Evolutionary conservation across 2,329 filamentous ascomycete species (phyloP), one percentile per base, ranked within the genome.

Genomic region (Fusarium napiforme): DNA sequence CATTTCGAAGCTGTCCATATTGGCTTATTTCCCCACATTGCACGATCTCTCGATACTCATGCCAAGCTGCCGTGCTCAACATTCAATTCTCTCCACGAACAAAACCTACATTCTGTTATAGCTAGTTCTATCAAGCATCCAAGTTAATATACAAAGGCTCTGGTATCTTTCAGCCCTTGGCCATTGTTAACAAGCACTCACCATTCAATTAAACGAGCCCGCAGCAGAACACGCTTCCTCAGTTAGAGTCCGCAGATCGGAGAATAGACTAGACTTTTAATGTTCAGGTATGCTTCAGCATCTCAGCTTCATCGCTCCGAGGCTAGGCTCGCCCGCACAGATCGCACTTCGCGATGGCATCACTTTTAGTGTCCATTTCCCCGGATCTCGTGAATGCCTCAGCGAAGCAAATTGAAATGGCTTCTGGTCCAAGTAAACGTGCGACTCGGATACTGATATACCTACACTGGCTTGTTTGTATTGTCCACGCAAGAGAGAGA

Each of bases 391-490:
- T 9, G 3, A 0, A 9, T 32, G 19, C 3, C n/a, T 6, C 7
- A 12, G 7, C 0, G 15, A 9, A 16, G 15, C 1, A 4, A 9
- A 1, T 11, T 8, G 9, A 11, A n/a, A 5, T 9, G 4, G 4
- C 26, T 7, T 30, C 9, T 47, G 14, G 4, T 47, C 12, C 0
- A 15, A 3, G 1, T 6, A 3, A 8, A 11, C 9, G 19, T 5
- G 7, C 4, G 1, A 15, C 12, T 9, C 7, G 5, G 8, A 21
- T 15, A 28, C 18, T 15, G 8, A 26, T 19, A 28, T 4, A 9
- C 18, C 5, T 45, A 9, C 19, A 18, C 11, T 21, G 9, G 9
- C 26, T 16, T 47, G 4, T 19, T 19, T 12, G 3, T 45, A 19
- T 19, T 3, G 6, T 14, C 3, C 4, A 45, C 10, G 9, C 9